Percentiles rank a stretch among this genome's conserved stretches.
These are phyloP conservation scores for Hirschioporus abietinus DNA, from an alignment of 768 basidiomycete species.

Conservation along the genomic window DNA sequence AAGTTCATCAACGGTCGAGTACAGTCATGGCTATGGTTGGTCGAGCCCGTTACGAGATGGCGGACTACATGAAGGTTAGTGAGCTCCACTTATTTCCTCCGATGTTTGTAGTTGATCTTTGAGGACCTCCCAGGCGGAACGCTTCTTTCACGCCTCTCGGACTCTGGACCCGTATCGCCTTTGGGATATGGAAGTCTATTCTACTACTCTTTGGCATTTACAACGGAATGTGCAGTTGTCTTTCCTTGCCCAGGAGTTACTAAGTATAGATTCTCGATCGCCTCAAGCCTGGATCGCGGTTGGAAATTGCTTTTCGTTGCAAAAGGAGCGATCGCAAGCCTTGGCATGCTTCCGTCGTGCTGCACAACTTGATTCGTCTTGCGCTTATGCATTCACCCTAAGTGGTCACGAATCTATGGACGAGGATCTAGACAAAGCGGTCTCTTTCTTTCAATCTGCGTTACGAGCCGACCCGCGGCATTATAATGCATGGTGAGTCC, in stretches of 20 bases:
- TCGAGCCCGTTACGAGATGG: constrained; percentile 83
- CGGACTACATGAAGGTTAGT: constrained; percentile 84
- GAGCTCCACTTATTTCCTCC: constrained; percentile 11
- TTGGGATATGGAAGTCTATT: constrained; percentile 94
- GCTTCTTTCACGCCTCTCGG: constrained; percentile 79
- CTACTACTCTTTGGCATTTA: constrained; percentile 93
- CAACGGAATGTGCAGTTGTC: constrained; percentile 81
- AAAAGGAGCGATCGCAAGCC: constrained; percentile 91
- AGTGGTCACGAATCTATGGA: constrained; percentile 97
- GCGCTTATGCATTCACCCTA: constrained; percentile 93
- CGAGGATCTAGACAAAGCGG: constrained; percentile 90
- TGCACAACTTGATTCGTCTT: constrained; percentile 79
- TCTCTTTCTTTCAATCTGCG: constrained; percentile 88
- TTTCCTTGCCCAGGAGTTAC: constrained; percentile 87
- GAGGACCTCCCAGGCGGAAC: constrained; percentile 60
- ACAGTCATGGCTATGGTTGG: constrained; percentile 82
- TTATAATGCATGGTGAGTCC: constrained; percentile 94
- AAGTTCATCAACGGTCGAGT: constrained; percentile 65
- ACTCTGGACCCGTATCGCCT: constrained; percentile 85
- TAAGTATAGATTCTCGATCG: constrained; percentile 76
- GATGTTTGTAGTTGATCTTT: constrained; percentile 10
- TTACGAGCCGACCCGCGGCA: constrained; percentile 88
- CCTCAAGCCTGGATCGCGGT: constrained; percentile 94
- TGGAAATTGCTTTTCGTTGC: constrained; percentile 92
- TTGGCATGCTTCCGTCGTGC: constrained; percentile 93